Percentiles rank a stretch among this genome's conserved stretches.
These are phyloP conservation scores for Taiozyma sp. DNA, from an alignment of 1,139 yeast species.

Conservation along the genomic window DNA sequence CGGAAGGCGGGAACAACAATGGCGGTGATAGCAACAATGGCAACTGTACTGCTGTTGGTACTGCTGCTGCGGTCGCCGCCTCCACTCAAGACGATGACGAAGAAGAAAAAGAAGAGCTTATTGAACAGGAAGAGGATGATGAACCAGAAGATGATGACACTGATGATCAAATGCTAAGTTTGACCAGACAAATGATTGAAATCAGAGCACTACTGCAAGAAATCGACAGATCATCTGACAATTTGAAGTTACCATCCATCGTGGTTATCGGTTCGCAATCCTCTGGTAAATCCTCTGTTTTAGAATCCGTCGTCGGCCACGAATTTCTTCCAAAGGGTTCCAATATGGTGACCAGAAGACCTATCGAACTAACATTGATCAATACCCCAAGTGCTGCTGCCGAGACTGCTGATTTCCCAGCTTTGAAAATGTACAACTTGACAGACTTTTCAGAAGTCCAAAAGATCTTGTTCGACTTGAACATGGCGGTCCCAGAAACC, in stretches of 20 bases:
- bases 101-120: slow-evolving; percentile 28
- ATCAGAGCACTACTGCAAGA: slow-evolving; percentile 73
- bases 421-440: slow-evolving; percentile 71
- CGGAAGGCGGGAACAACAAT: slow-evolving; percentile 26
- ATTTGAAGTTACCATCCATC: slow-evolving; percentile 83
- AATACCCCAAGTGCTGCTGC: slow-evolving; percentile 81
- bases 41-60: slow-evolving; percentile 32
- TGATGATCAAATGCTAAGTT: slow-evolving; percentile 71
- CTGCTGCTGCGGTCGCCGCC: slow-evolving; percentile 32
- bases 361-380: slow-evolving; percentile 86
- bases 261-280: slow-evolving; percentile 98
- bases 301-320: slow-evolving; percentile 91
- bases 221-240: slow-evolving; percentile 68
- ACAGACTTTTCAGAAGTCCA: slow-evolving; percentile 89
- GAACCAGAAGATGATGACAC: slow-evolving; percentile 45
- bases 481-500: slow-evolving; percentile 82
- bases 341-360: slow-evolving; percentile 94
- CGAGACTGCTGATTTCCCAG: slow-evolving; percentile 92
- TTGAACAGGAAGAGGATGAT: slow-evolving; percentile 34
- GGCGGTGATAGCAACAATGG: slow-evolving; percentile 27
- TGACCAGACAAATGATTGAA: slow-evolving; percentile 96
- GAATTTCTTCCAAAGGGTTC: slow-evolving; percentile 92
- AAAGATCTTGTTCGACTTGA: slow-evolving; percentile 75
- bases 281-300: slow-evolving; percentile 91
- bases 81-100: slow-evolving; percentile 24